Evolutionary conservation across 73 alveolate genomes (phyloP), one percentile per base, ranked within the genome.

Genomic region (Diophrys appendiculata): DNA sequence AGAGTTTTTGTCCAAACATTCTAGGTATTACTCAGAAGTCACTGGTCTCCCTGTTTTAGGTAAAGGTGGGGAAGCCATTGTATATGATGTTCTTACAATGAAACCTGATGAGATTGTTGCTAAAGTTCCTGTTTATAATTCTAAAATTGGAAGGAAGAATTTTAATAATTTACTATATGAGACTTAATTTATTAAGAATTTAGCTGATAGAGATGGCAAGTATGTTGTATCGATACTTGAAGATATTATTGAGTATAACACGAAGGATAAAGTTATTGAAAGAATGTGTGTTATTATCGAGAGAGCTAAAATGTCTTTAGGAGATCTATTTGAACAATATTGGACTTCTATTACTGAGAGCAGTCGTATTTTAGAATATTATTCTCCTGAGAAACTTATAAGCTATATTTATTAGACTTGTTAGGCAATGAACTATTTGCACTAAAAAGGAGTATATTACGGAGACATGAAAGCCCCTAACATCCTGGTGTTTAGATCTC

Each of bases 391-490:
- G 35, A 78, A 78, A 68, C 31, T 78, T n/a, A 72, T 76, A 3
- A 64, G 65, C 32, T 78, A 78, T 65, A 35, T 28, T 30, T 78
- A 25, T 27, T 33, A 78, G 31, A 13, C 87, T 24, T 64, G 67
- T 75, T 25, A 65, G 54, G 77, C 67, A 1, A 68, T 78, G n/a
- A 29, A 72, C 23, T 78, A 78, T 29, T 65, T 78, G 14, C 77
- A 78, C 56, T 29, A 26, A 25, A 32, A 72, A 30, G 34, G 54
- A 27, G 33, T 78, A 22, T 78, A 68, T 32, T 78, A 78, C 69
- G 87, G 87, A 69, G 87, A 78, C 69, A 35, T 68, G 64, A 78
- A 78, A 68, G 79, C 87, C 3, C 69, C 67, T 8, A 78, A 78
- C 64, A 26, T 78, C 13, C 69, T 78, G 27, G 72, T 78, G 1